Percentiles rank a stretch among this genome's conserved stretches.
These are phyloP conservation scores for Vitis hybrid DNA, from an alignment of 177 flowering plant genomes.

Conservation along the genomic window DNA sequence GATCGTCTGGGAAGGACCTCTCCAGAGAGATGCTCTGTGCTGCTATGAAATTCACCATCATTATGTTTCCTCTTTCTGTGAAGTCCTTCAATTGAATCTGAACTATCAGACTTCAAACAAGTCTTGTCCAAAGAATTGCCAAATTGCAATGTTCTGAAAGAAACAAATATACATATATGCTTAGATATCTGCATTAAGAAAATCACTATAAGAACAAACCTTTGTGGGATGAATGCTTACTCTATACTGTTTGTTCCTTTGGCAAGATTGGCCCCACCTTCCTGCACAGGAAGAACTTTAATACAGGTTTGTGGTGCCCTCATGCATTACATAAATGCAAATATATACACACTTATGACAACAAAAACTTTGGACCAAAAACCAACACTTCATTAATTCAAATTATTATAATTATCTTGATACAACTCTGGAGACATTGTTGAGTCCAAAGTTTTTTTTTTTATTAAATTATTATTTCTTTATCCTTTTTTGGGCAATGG, in stretches of 20 bases:
- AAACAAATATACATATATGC: constrained; percentile 3
- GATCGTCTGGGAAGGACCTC: constrained; percentile 43
- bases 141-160: constrained; percentile 37
- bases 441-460: too few relatives aligned
- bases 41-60: constrained; percentile 17
- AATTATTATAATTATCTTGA: too few relatives aligned
- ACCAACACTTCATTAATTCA: too few relatives aligned
- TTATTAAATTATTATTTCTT: too few relatives aligned
- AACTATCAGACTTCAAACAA: constrained; percentile 13
- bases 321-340: too few relatives aligned
- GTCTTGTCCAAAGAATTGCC: constrained; percentile 21
- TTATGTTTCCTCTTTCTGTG: constrained; percentile 22
- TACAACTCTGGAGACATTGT: too few relatives aligned
- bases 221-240: constrained; percentile 12
- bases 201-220: neutral
- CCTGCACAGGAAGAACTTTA: constrained; percentile 23
- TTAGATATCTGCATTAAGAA: neutral
- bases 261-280: neutral
- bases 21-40: constrained; percentile 20
- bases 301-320: too few relatives aligned
- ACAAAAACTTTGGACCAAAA: too few relatives aligned
- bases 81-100: constrained; percentile 21
- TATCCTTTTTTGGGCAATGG: too few relatives aligned
- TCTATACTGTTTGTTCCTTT: constrained; percentile 17
- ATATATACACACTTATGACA: too few relatives aligned